Evolutionary conservation across 768 basidiomycete genomes (phyloP).

Genomic region (Amylocystis lapponica): DNA sequence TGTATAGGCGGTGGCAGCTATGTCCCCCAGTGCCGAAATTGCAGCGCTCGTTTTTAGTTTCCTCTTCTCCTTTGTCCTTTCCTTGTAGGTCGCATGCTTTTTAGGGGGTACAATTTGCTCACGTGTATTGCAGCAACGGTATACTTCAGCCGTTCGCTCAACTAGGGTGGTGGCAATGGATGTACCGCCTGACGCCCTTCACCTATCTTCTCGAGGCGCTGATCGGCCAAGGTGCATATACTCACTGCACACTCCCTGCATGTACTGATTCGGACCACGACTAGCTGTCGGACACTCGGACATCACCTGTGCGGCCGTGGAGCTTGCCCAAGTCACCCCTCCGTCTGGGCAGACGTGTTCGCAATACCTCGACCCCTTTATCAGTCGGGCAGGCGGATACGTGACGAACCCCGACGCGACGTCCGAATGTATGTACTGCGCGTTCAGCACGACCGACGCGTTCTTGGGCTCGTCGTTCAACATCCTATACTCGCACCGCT

Average conservation of each 20-base stretch:
- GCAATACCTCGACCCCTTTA: conserved; percentile 39
- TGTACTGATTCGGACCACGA: not conserved
- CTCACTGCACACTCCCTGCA: not conserved
- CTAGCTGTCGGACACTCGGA: conserved; percentile 44
- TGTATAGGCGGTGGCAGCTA: conserved; percentile 33
- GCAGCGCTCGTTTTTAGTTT: conserved; percentile 34
- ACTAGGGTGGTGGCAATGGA: conserved; percentile 42
- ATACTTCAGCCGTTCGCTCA: conserved; percentile 40
- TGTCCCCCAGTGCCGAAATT: conserved; percentile 36
- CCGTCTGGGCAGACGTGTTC: conserved; percentile 42
- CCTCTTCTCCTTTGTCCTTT: conserved; percentile 35
- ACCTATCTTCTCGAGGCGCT: conserved; percentile 36
- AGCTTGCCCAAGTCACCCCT: conserved; percentile 51
- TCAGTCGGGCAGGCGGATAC: conserved; percentile 40
- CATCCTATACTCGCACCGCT: conserved; percentile 48
- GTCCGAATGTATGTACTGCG: conserved; percentile 47
- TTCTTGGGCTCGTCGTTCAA: conserved; percentile 54
- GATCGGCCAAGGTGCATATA: conserved; percentile 42
- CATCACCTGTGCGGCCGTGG: conserved; percentile 53
- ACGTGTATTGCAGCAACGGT: conserved; percentile 31
- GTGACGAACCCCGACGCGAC: conserved; percentile 35
- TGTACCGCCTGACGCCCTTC: conserved; percentile 30
- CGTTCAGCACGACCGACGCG: conserved; percentile 50
- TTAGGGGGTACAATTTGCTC: not conserved
- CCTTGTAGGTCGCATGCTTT: conserved; percentile 31